Conservation (phyloP, 129 eudicot genomes). For the Flaveria ramosissima region DNA sequence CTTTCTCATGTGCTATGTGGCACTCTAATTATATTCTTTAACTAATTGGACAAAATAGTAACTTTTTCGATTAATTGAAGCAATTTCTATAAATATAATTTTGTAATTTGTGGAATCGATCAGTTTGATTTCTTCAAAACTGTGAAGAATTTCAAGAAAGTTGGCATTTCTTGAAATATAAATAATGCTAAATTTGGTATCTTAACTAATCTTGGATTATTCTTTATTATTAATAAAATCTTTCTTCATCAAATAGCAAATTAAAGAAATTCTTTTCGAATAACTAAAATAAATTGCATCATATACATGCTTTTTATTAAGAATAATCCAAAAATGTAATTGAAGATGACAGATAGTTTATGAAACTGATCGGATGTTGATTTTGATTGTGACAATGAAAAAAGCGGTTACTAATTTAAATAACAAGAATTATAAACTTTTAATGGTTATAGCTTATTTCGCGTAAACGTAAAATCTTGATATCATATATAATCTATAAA, state of each 20-base stretch:
- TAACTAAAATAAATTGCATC: slow-evolving; percentile 10
- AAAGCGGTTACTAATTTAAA: background rate
- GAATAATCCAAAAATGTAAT: slow-evolving; percentile 19
- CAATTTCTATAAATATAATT: slow-evolving; percentile 24
- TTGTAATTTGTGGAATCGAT: slow-evolving; percentile 21
- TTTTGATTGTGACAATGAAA: background rate
- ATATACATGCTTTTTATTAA: background rate
- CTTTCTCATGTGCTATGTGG: slow-evolving; percentile 32
- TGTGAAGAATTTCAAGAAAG: slow-evolving; percentile 30
- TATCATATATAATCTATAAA: background rate
- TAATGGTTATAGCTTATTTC: background rate
- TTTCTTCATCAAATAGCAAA: slow-evolving; percentile 16
- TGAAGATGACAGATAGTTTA: background rate
- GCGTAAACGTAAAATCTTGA: background rate
- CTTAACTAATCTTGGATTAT: slow-evolving; percentile 36
- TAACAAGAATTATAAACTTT: no score
- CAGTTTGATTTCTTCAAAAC: slow-evolving; percentile 14
- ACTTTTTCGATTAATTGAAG: slow-evolving; percentile 25
- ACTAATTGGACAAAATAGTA: slow-evolving; percentile 14
- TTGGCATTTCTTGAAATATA: slow-evolving; percentile 40
- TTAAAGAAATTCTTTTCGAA: slow-evolving; percentile 20
- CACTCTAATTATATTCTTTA: slow-evolving; percentile 26
- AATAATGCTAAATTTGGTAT: slow-evolving; percentile 35
- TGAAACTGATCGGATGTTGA: background rate
- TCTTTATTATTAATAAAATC: slow-evolving; percentile 31